Evolutionary conservation across 306 rosid genomes (phyloP).

Genomic region (Arachis hypogaea): DNA sequence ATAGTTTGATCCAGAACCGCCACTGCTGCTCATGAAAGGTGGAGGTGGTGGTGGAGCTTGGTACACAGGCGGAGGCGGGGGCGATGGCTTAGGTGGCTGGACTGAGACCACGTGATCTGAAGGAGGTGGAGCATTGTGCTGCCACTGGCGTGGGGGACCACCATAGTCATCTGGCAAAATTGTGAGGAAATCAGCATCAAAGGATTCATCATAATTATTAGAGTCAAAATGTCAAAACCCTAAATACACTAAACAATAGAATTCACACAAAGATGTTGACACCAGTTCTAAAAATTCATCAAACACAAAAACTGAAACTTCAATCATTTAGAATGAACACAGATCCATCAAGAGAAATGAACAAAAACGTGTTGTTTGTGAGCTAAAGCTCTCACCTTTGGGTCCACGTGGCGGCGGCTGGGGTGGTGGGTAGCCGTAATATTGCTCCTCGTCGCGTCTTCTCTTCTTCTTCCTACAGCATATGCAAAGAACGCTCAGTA

Average conservation of each 20-base stretch:
- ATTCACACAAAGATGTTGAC: neutral
- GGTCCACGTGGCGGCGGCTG: conserved; percentile 49
- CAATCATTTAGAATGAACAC: too few species aligned
- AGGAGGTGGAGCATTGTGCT: conserved; percentile 75
- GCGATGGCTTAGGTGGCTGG: conserved; percentile 60
- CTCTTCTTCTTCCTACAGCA: conserved; percentile 73
- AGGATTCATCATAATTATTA: conserved; percentile 17
- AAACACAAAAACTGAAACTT: neutral
- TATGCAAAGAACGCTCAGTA: conserved; percentile 61
- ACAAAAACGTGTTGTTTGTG: neutral
- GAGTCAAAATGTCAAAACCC: neutral
- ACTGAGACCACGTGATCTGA: conserved; percentile 44
- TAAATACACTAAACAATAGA: neutral
- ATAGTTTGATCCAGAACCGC: conserved; percentile 87
- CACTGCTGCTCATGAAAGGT: conserved; percentile 70
- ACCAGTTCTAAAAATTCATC: neutral
- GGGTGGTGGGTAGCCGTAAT: conserved; percentile 62
- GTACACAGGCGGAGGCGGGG: conserved; percentile 60
- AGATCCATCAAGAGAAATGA: neutral
- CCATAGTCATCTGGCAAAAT: conserved; percentile 67
- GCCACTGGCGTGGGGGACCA: conserved; percentile 67
- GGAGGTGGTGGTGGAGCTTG: conserved; percentile 62
- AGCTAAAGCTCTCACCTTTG: conserved; percentile 60
- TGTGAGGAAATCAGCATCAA: conserved; percentile 32
- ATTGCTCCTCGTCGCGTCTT: conserved; percentile 61